Conservation (phyloP, 192 early-diverging fungal species). For the Umbelopsis sp. region DNA sequence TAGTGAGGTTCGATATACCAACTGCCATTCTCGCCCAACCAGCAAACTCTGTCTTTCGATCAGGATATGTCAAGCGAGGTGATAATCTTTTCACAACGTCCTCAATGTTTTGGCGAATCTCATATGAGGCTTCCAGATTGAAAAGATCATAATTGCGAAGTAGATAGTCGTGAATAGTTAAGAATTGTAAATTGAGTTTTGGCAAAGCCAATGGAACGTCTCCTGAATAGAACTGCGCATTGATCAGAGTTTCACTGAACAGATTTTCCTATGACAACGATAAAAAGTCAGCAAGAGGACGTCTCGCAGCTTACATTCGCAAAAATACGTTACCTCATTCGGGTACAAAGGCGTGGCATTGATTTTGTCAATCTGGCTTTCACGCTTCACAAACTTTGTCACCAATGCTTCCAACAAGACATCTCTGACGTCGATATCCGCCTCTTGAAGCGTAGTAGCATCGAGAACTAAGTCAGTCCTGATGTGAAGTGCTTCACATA, state of each 20-base stretch:
- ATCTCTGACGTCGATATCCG: conserved; percentile 33
- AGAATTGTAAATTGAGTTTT: conserved; percentile 91
- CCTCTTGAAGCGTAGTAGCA: conserved; percentile 12
- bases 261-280: conserved; percentile 51
- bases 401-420: conserved; percentile 64
- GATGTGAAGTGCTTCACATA: conserved; percentile 68
- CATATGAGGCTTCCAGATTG: conserved; percentile 79
- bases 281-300: conserved; percentile 12
- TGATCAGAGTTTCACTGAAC: conserved; percentile 69
- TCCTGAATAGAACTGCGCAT: conserved; percentile 65
- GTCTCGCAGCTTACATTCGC: too few relatives aligned
- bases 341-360: conserved; percentile 76
- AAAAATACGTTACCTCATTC: conserved; percentile 65
- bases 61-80: conserved; percentile 59
- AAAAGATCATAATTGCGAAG: conserved; percentile 83
- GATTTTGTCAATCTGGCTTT: conserved; percentile 71
- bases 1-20: conserved; percentile 64
- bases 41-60: conserved; percentile 70
- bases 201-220: conserved; percentile 72
- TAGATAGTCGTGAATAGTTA: conserved; percentile 92
- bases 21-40: conserved; percentile 96
- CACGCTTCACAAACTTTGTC: conserved; percentile 57
- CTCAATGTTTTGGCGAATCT: conserved; percentile 86
- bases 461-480: conserved; percentile 49
- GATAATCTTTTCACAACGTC: conserved; percentile 82